Conservation (phyloP, 768 basidiomycete species). For the Saitozyma podzolica region DNA sequence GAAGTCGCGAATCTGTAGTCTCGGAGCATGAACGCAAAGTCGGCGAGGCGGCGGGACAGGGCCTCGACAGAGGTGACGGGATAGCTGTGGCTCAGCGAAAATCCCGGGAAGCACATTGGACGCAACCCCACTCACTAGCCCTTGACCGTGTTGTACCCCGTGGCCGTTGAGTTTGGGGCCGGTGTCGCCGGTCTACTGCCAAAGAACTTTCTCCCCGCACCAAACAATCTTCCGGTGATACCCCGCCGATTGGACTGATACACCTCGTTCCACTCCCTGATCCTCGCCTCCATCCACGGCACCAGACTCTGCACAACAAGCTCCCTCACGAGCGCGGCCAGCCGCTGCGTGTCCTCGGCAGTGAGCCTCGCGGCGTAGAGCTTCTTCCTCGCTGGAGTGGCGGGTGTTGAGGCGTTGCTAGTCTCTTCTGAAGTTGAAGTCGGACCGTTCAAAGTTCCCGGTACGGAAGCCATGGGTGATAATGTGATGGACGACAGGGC, state of each 20-base stretch:
- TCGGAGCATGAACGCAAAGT: slow-evolving; percentile 88
- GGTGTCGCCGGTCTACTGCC: slow-evolving; percentile 49
- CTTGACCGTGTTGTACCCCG: slow-evolving; percentile 50
- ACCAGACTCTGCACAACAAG: slow-evolving; percentile 84
- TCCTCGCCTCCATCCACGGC: slow-evolving; percentile 96
- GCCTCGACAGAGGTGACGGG: slow-evolving; percentile 46
- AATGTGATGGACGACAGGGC: slow-evolving; percentile 42
- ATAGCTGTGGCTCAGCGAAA: slow-evolving; percentile 42
- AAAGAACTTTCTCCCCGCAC: slow-evolving; percentile 55
- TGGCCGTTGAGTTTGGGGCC: slow-evolving; percentile 26
- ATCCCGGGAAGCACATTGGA: not conserved
- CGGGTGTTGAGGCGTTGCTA: slow-evolving; percentile 13
- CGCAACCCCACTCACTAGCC: slow-evolving; percentile 49
- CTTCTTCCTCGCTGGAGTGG: slow-evolving; percentile 26
- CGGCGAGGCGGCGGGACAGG: slow-evolving; percentile 73
- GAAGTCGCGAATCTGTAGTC: slow-evolving; percentile 79
- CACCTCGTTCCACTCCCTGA: slow-evolving; percentile 87
- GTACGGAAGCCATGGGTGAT: slow-evolving; percentile 32
- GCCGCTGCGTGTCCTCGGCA: slow-evolving; percentile 40
- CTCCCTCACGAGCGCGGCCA: slow-evolving; percentile 74
- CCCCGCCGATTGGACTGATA: slow-evolving; percentile 52
- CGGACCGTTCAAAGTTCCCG: slow-evolving; percentile 13
- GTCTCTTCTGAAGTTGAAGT: not conserved
- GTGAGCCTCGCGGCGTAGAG: slow-evolving; percentile 34
- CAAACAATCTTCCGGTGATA: slow-evolving; percentile 54